Base-by-base conservation (phyloP, 2,329 filamentous ascomycete genomes). In the Podosphaera aphanis region DNA sequence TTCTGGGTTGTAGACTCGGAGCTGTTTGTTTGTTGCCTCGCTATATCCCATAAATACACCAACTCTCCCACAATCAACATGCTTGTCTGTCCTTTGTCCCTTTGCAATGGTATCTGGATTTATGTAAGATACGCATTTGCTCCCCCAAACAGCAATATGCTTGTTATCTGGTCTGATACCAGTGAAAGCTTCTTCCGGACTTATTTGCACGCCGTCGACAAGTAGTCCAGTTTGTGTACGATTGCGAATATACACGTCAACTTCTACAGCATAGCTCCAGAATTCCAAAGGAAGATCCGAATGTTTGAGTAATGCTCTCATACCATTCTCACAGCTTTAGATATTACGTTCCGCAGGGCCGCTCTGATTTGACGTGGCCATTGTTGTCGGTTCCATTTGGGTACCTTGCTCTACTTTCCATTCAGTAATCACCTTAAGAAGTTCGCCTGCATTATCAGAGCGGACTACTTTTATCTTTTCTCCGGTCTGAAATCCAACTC, bases 41-140 rank as follows among this genome's bases (percentile, higher is more conserved):
- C 21, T 42, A 16, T 42, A 42, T 7, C 39, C 39, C 39, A 42
- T 42, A 4, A 42, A 42, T 25, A 42, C 16, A 42, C 39, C 39
- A n/a, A 42, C 16, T 42, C 39, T 25, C 7, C 39, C 39, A n/a
- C 39, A 11, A n/a, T 42, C 20, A 15, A 42, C 39, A 11, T 25
- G 39, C 25, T 23, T 42, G 23, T 42, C 39, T 25, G 39, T 42
- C 16, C 39, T 42, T 15, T 42, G 39, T 25, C 39, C 39, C 25
- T 25, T 23, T 6, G 39, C 39, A 25, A 42, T 42, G 7, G 39
- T 42, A 16, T 42, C 10, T 15, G 20, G 39, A 15, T 42, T 42
- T 3, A 42, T 42, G 13, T 25, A 25, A 23, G 39, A 42, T 10
- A 42, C 13, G 15, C 19, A 42, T 15, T 42, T 42, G 23, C 39